Percentiles rank a stretch among this genome's conserved stretches.
Conservation (phyloP, 441 rosid genomes). For the Mallotus japonicus region DNA sequence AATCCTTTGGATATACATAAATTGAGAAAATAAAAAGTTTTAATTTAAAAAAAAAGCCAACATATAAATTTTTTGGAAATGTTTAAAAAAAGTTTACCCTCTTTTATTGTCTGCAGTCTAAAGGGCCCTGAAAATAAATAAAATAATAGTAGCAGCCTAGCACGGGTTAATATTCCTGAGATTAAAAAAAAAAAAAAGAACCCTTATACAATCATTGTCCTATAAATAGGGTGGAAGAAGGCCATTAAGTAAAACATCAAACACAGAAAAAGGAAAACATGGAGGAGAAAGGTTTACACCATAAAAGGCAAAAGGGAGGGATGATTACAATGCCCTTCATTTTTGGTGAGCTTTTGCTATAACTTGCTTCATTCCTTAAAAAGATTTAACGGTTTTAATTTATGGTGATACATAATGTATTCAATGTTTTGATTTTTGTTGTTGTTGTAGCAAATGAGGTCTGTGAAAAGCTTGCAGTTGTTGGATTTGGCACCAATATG, state of each 20-base stretch:
- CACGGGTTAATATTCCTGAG: no score
- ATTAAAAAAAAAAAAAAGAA: no score
- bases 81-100: no score
- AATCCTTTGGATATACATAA: no score
- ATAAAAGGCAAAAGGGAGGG: slow-evolving; percentile 64
- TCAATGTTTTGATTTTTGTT: slow-evolving; percentile 8
- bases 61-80: no score
- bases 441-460: slow-evolving; percentile 64
- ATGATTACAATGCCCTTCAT: slow-evolving; percentile 89
- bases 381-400: background rate
- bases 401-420: background rate
- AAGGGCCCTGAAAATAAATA: background rate
- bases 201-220: background rate
- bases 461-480: slow-evolving; percentile 87
- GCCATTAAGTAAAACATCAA: background rate
- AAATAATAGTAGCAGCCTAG: no score
- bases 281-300: slow-evolving; percentile 16
- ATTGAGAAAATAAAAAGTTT: no score
- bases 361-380: no score
- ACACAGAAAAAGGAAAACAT: slow-evolving; percentile 37
- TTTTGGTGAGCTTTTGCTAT: slow-evolving; percentile 46
- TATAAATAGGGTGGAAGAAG: slow-evolving; percentile 22
- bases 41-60: no score
- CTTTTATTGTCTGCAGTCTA: background rate
- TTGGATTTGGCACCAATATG: slow-evolving; percentile 83